phyloP scores from a whole-genome alignment of 352 stramenopile species.

The Globisporangium parvum region DNA sequence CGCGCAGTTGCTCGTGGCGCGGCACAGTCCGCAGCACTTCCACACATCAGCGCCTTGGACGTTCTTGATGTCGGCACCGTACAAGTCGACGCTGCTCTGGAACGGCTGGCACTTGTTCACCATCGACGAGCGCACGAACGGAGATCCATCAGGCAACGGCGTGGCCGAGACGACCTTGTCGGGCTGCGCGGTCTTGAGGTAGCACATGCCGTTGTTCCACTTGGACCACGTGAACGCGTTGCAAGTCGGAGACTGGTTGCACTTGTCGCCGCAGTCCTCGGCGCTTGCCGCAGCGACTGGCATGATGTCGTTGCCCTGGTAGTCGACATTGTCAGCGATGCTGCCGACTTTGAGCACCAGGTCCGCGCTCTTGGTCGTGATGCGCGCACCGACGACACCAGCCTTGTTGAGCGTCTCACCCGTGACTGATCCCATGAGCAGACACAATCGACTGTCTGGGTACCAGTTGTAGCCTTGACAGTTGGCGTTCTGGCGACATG shows the following conservation, averaged over 20 bases:
- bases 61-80: constrained; percentile 4
- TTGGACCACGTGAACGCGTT: constrained; percentile 25
- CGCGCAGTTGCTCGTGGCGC: constrained; percentile 10
- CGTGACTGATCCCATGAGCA: constrained; percentile 1
- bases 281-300: constrained; percentile 1
- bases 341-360: constrained; percentile 8
- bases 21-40: constrained; percentile 8
- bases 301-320: constrained; percentile 22
- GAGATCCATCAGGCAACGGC: neutral
- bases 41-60: neutral
- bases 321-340: constrained; percentile 21
- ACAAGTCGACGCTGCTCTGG: constrained; percentile 3
- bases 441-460: neutral
- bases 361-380: neutral
- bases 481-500: neutral
- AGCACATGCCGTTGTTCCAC: constrained; percentile 17
- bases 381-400: neutral
- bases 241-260: constrained; percentile 9
- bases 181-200: constrained; percentile 18
- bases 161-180: neutral
- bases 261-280: constrained; percentile 21
- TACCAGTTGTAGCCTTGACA: constrained; percentile 7
- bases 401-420: constrained; percentile 1
- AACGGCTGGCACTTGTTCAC: constrained; percentile 11
- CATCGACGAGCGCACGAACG: constrained; percentile 7